These are phyloP conservation scores for Ophiostoma ips DNA, from an alignment of 2,329 filamentous ascomycete species.

Conservation along the genomic window DNA sequence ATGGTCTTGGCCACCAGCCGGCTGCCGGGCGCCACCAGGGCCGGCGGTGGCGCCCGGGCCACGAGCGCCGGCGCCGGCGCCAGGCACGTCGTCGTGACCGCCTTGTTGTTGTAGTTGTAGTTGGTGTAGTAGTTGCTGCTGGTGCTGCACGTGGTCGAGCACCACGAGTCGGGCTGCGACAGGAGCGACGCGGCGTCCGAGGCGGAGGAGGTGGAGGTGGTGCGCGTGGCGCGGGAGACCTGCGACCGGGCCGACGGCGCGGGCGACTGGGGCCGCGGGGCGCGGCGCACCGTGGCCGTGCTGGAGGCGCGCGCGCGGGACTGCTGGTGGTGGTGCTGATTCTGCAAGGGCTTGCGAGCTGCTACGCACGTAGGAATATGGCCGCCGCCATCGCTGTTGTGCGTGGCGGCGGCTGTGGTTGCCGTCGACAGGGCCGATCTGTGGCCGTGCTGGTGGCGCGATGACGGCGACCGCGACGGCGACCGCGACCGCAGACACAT, in stretches of 20 bases:
- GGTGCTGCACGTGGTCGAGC: conserved; percentile 20
- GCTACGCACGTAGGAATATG: not conserved
- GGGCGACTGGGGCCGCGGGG: conserved; percentile 8
- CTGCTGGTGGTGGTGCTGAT: no score
- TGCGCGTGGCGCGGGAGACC: conserved; percentile 20
- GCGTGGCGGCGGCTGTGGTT: not conserved
- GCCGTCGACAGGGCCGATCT: conserved; percentile 4
- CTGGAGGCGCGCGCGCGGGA: not conserved
- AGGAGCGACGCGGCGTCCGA: conserved; percentile 16
- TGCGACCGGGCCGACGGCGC: conserved; percentile 15
- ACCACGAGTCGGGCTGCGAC: conserved; percentile 11
- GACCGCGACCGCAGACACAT: conserved; percentile 27
- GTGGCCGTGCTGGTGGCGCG: not conserved
- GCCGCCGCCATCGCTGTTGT: not conserved
- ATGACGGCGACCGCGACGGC: conserved; percentile 18
- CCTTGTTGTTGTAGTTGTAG: no score
- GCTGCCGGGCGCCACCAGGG: not conserved
- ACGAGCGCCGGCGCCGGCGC: conserved; percentile 7
- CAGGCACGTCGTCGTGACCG: not conserved
- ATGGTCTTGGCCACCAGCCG: conserved; percentile 9
- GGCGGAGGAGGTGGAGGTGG: conserved; percentile 20
- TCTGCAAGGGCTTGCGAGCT: not conserved
- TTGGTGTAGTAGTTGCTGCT: no score
- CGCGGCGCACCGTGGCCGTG: not conserved
- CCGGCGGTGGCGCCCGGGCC: conserved; percentile 7